Percentiles rank a stretch among this genome's conserved stretches.
Evolutionary conservation across 352 stramenopile genomes (phyloP).

Genomic region (Globisporangium yorkense): DNA sequence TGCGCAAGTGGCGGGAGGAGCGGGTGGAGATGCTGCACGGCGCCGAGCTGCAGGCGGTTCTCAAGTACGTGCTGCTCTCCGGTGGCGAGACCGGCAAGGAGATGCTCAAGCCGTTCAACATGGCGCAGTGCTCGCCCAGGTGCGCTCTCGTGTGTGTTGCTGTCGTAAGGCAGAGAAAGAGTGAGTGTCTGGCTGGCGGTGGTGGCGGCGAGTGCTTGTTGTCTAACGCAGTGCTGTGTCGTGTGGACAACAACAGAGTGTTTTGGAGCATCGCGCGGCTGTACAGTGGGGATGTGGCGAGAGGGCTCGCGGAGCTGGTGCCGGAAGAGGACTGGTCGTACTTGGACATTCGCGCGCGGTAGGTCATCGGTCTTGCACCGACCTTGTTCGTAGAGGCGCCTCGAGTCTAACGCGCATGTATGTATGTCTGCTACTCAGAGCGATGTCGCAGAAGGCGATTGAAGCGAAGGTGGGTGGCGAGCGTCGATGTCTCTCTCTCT

Average conservation of each 20-base stretch:
- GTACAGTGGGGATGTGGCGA: constrained; percentile 68
- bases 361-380: not conserved
- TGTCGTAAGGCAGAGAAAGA: too few species aligned
- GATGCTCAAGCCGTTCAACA: constrained; percentile 90
- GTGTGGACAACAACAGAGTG: constrained; percentile 27
- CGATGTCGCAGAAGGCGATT: constrained; percentile 71
- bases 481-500: not conserved
- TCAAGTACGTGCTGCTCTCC: constrained; percentile 83
- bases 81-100: constrained; percentile 71
- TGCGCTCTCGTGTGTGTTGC: constrained; percentile 9
- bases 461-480: constrained; percentile 51
- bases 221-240: not conserved
- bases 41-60: constrained; percentile 54
- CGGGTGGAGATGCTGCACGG: constrained; percentile 58
- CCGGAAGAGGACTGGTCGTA: constrained; percentile 84
- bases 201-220: too few species aligned
- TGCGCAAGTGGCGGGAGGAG: constrained; percentile 81
- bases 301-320: constrained; percentile 53
- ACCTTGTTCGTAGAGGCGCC: not conserved
- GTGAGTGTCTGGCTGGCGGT: too few species aligned
- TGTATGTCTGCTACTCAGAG: constrained; percentile 19
- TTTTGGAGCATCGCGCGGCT: constrained; percentile 84
- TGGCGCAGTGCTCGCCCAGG: constrained; percentile 78
- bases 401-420: not conserved
- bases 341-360: constrained; percentile 68